A percentile compares a stretch with the other conserved stretches of the same genome.
These are phyloP conservation scores for Alternaria solani DNA, from an alignment of 2,329 filamentous ascomycete species.

Conservation along the genomic window DNA sequence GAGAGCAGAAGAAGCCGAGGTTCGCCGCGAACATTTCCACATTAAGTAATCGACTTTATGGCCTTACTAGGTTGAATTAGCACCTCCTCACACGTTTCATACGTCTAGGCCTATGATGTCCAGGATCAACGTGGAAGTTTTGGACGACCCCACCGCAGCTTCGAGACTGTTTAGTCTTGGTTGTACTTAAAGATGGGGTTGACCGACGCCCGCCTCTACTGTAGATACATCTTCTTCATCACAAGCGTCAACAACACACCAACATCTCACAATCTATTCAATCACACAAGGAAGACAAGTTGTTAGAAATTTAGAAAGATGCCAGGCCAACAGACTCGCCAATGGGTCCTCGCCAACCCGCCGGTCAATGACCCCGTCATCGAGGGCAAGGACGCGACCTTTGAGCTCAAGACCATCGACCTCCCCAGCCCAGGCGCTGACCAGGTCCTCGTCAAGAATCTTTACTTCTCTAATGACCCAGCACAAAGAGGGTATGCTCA, in stretches of 20 bases:
- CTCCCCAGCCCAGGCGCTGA: slow-evolving; percentile 49
- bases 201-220: background rate
- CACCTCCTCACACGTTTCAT: background rate
- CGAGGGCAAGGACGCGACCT: slow-evolving; percentile 50
- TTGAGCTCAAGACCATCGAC: slow-evolving; percentile 48
- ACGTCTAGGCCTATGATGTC: slow-evolving; percentile 1
- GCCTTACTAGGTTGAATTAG: slow-evolving; percentile 6
- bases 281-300: background rate
- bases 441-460: slow-evolving; percentile 57
- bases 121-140: slow-evolving; percentile 10
- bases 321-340: slow-evolving; percentile 47
- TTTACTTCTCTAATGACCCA: slow-evolving; percentile 61
- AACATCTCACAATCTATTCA: background rate
- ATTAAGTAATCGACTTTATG: slow-evolving; percentile 1
- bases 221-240: background rate
- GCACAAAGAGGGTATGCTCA: background rate
- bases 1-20: slow-evolving; percentile 19
- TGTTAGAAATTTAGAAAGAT: slow-evolving; percentile 23
- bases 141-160: slow-evolving; percentile 6
- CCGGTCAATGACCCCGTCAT: slow-evolving; percentile 49
- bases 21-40: slow-evolving; percentile 13
- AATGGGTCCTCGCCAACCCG: slow-evolving; percentile 57
- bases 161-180: slow-evolving; percentile 6
- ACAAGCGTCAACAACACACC: background rate
- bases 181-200: slow-evolving; percentile 10